Evolutionary conservation across 2,329 filamentous ascomycete species (phyloP), one percentile per base, ranked within the genome.

Genomic region (Cytospora schulzeri): DNA sequence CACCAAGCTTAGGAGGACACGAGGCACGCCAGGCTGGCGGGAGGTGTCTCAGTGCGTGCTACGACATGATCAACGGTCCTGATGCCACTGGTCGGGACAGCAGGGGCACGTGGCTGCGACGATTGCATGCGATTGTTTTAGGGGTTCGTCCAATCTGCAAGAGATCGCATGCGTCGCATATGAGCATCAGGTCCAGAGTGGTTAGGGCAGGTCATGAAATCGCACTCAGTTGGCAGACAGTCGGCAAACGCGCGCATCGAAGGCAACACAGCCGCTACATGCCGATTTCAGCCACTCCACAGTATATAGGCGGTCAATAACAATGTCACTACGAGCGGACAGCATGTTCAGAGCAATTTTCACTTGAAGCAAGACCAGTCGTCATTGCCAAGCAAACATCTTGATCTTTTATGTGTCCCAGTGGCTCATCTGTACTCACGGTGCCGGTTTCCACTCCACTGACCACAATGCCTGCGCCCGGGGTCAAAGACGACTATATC

Each of bases 401-500:
- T 38, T 38, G 12, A 17, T 15, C 35, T 2, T 38, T 15, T 38
- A 5, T 15, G 8, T 38, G 14, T 19, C 35, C 12, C 3, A 19
- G 35, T 22, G 7, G 31, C 31, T 6, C 31, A 33, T 7, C 8
- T 7, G 31, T 9, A 26, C 48, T 60, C 22, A 51, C 41, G 1
- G 57, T 62, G 19, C 60, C 60, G 17, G 50, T 29, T 24, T 62
- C 60, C 51, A 55, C 31, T 17, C 48, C 52, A 15, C 31, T 62
- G 6, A 57, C 29, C 26, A 51, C 60, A 45, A n/a, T 62, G 45
- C 12, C 15, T 62, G 48, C 57, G 48, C 9, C 60, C 60, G 35
- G 60, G 9, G 17, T 50, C 52, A 29, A 62, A 62, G n/a, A 62
- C n/a, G 4, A 62, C 26, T 2, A 57, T 48, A 1, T 62, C 17